A percentile compares a stretch with the other conserved stretches of the same genome.
These are phyloP conservation scores for Fraxinus quadrangulata DNA, from an alignment of 257 asterid genomes.

Conservation along the genomic window DNA sequence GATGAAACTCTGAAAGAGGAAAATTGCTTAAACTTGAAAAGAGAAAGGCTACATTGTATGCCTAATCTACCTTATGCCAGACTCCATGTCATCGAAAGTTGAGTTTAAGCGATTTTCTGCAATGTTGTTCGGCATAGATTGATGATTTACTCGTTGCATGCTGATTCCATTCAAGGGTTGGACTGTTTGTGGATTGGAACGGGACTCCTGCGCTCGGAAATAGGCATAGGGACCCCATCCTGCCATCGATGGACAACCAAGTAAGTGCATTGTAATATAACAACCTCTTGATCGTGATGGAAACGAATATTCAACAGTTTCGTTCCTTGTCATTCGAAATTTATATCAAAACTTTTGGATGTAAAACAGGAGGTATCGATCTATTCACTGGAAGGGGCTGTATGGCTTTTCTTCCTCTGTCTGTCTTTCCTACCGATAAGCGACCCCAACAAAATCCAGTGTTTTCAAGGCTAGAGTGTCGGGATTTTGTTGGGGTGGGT, in stretches of 20 bases:
- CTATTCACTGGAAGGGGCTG: neutral
- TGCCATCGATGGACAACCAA: conserved; percentile 20
- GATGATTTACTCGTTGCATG: conserved; percentile 32
- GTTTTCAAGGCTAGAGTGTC: too few relatives aligned
- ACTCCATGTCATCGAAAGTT: conserved; percentile 39
- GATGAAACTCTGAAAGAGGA: too few relatives aligned
- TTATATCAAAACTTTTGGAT: neutral
- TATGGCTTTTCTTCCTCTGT: neutral
- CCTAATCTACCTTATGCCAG: conserved; percentile 29
- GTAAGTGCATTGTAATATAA: neutral
- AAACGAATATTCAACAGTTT: neutral
- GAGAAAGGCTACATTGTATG: neutral
- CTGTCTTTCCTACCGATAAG: neutral
- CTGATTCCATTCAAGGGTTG: conserved; percentile 17
- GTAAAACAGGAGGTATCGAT: neutral
- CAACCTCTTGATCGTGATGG: neutral
- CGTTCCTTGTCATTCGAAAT: neutral
- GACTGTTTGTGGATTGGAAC: conserved; percentile 20
- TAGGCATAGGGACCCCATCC: conserved; percentile 57
- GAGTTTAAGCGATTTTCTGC: conserved; percentile 18
- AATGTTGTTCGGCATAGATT: conserved; percentile 25
- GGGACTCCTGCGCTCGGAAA: conserved; percentile 43
- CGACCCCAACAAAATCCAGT: neutral
- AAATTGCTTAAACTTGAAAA: too few relatives aligned
- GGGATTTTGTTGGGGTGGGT: too few relatives aligned